Evolutionary conservation across 768 basidiomycete genomes (phyloP).

Genomic region (Boletus eberwhitei): DNA sequence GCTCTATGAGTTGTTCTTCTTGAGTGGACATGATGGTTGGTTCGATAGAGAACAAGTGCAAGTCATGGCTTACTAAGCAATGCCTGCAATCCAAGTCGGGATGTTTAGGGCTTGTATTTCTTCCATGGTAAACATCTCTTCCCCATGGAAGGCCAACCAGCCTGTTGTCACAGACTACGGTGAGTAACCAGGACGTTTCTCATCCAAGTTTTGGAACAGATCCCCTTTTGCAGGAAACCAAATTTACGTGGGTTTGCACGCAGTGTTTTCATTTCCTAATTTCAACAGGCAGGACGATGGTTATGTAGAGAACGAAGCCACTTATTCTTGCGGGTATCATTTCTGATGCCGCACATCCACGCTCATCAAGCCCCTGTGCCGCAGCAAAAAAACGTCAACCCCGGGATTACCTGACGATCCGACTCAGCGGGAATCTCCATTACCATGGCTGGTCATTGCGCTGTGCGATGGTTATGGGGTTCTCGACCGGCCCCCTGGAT

Average conservation of each 20-base stretch:
- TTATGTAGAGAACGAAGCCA: not conserved
- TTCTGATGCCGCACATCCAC: not conserved
- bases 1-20: slow-evolving; percentile 68
- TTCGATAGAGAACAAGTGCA: not conserved
- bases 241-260: not conserved
- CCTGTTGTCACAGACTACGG: not conserved
- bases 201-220: not conserved
- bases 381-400: not conserved
- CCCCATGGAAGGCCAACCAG: not conserved
- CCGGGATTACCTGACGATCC: not conserved
- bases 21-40: slow-evolving; percentile 45
- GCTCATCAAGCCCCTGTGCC: not conserved
- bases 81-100: not conserved
- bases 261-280: slow-evolving; percentile 1
- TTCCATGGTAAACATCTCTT: too few relatives aligned
- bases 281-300: not conserved
- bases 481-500: slow-evolving; percentile 4
- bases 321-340: not conserved
- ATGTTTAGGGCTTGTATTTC: too few relatives aligned
- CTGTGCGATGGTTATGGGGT: not conserved
- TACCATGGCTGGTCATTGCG: not conserved
- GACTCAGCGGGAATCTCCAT: slow-evolving; percentile 1
- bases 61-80: slow-evolving; percentile 15
- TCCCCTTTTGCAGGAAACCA: not conserved
- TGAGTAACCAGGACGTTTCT: not conserved